Conservation (phyloP, 129 eudicot genomes). For the Arctium minus region DNA sequence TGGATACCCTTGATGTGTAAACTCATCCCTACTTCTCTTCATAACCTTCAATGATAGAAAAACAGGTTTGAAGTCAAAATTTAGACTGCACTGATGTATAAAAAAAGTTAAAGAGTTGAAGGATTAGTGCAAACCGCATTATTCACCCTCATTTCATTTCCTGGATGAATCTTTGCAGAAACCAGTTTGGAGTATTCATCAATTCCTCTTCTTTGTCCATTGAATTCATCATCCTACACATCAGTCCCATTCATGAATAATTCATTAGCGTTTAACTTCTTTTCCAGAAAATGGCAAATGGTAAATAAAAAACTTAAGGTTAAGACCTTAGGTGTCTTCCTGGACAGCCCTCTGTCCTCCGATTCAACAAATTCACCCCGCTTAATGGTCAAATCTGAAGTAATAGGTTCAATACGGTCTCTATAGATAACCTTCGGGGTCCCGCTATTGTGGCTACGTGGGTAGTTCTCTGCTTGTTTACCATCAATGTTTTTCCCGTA, state of each 20-base stretch:
- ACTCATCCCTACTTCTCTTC: conserved; percentile 59
- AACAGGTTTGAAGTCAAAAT: background rate
- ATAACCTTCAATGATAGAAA: conserved; percentile 29
- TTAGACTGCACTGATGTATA: background rate
- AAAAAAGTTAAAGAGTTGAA: background rate
- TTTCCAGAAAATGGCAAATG: background rate
- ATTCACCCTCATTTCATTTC: conserved; percentile 55
- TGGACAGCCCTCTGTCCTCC: conserved; percentile 46
- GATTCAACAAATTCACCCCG: conserved; percentile 28
- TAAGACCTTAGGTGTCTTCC: conserved; percentile 56
- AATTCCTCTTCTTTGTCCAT: conserved; percentile 39
- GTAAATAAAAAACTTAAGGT: background rate
- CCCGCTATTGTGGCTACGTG: conserved; percentile 24
- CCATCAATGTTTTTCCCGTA: conserved; percentile 34
- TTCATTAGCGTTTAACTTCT: background rate
- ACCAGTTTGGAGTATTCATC: conserved; percentile 39
- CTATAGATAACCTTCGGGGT: conserved; percentile 27
- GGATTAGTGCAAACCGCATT: conserved; percentile 6
- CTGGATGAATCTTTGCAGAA: conserved; percentile 30
- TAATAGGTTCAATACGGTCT: conserved; percentile 36
- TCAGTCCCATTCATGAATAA: conserved; percentile 10
- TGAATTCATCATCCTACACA: conserved; percentile 42
- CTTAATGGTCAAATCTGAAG: conserved; percentile 36
- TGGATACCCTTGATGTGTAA: conserved; percentile 34
- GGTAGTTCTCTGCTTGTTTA: conserved; percentile 32